phyloP scores from a whole-genome alignment of 106 monocot genomes.

The Dendrobium catenatum region DNA sequence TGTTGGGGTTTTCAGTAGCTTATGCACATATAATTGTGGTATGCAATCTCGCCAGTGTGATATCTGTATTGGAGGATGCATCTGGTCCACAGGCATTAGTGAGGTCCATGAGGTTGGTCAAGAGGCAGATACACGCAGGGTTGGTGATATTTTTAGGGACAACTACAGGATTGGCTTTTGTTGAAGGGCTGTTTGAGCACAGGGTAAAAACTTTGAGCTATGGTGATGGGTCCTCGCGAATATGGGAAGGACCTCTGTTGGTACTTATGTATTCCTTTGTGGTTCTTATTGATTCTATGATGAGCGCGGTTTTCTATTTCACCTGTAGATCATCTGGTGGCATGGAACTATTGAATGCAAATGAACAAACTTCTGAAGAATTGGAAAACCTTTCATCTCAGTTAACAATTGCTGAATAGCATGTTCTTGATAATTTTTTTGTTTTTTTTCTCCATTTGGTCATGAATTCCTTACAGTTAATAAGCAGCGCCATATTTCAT shows the following conservation, averaged over 20 bases:
- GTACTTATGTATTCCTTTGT: conserved; percentile 90
- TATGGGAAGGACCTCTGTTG: conserved; percentile 90
- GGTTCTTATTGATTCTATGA: conserved; percentile 81
- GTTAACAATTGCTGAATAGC: not conserved
- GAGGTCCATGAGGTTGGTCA: conserved; percentile 50
- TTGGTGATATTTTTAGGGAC: conserved; percentile 78
- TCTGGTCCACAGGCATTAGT: conserved; percentile 47
- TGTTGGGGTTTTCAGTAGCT: conserved; percentile 55
- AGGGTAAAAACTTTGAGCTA: conserved; percentile 95
- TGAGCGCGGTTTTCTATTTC: conserved; percentile 94
- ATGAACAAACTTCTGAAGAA: not conserved
- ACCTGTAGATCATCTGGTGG: conserved; percentile 70
- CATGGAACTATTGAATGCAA: conserved; percentile 6
- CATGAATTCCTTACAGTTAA: too few relatives aligned
- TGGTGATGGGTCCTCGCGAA: conserved; percentile 85
- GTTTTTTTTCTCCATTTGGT: too few relatives aligned
- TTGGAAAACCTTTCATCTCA: conserved; percentile 3
- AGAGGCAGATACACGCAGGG: conserved; percentile 74
- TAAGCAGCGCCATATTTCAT: too few relatives aligned
- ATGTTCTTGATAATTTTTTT: too few relatives aligned
- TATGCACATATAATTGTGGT: conserved; percentile 69
- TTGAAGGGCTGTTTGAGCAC: conserved; percentile 93
- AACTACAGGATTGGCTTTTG: conserved; percentile 73
- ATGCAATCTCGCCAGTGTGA: conserved; percentile 74
- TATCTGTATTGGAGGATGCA: conserved; percentile 67